Conservation (phyloP, 257 asterid genomes). For the Scutellaria galericulata region DNA sequence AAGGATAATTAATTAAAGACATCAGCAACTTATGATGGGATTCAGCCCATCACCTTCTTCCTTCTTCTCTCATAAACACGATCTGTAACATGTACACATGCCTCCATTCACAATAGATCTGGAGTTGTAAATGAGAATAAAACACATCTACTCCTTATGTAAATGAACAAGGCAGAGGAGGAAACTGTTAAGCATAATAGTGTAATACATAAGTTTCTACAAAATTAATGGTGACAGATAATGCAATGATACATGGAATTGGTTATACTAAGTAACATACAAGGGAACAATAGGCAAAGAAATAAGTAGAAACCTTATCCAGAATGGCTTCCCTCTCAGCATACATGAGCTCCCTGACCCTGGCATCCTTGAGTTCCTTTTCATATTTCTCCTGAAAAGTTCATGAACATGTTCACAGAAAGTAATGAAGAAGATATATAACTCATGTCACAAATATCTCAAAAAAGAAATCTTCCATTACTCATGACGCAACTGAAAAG, state of each 20-base stretch:
- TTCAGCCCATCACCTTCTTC: too few species aligned
- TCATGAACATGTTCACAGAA: slow-evolving; percentile 40
- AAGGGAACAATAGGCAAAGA: slow-evolving; percentile 30
- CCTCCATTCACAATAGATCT: slow-evolving; percentile 18
- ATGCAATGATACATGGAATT: not conserved
- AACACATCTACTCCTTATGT: slow-evolving; percentile 27
- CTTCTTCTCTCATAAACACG: too few species aligned
- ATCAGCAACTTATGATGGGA: too few species aligned
- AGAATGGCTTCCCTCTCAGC: slow-evolving; percentile 95
- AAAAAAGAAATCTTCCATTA: slow-evolving; percentile 5
- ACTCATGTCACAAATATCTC: slow-evolving; percentile 24
- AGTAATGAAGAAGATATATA: slow-evolving; percentile 28
- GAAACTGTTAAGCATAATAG: slow-evolving; percentile 11
- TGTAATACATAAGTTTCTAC: not conserved
- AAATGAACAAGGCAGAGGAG: slow-evolving; percentile 23
- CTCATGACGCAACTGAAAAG: slow-evolving; percentile 1
- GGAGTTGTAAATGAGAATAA: slow-evolving; percentile 8
- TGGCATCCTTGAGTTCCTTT: slow-evolving; percentile 92
- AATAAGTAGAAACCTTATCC: slow-evolving; percentile 68
- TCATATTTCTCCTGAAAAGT: slow-evolving; percentile 86
- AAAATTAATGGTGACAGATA: slow-evolving; percentile 20
- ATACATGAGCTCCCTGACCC: slow-evolving; percentile 98
- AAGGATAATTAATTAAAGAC: too few species aligned
- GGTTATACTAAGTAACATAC: slow-evolving; percentile 26
- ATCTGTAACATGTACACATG: not conserved